Evolutionary conservation across 78 protist genomes (phyloP).

Genomic region (Guillardia theta): DNA sequence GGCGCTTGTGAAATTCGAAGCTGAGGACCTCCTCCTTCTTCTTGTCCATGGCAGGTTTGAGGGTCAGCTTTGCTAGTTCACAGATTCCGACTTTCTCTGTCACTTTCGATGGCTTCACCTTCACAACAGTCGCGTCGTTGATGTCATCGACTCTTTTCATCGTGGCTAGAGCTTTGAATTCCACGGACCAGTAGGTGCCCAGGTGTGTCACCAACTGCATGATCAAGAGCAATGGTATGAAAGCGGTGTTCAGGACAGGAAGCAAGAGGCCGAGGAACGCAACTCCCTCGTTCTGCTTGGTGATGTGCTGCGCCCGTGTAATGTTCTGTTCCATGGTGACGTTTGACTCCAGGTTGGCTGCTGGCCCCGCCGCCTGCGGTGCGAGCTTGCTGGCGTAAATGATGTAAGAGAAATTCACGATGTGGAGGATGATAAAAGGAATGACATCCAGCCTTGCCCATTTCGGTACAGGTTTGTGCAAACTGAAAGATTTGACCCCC

Average conservation of each 20-base stretch:
- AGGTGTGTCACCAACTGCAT: neutral
- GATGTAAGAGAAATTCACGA: too few species aligned
- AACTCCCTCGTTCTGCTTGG: too few species aligned
- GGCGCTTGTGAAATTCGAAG: conserved; percentile 20
- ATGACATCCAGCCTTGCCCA: neutral
- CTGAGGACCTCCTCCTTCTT: neutral
- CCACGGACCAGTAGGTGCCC: neutral
- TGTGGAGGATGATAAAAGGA: conserved; percentile 2
- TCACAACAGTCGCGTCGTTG: neutral
- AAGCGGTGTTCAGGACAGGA: neutral
- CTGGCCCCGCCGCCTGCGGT: too few species aligned
- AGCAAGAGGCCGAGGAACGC: neutral
- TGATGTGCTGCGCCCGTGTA: too few species aligned
- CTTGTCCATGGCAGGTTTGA: neutral
- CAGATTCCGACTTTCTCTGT: neutral
- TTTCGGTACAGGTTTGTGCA: neutral
- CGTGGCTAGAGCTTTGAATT: neutral
- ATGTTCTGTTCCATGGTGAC: too few species aligned
- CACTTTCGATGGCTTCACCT: neutral
- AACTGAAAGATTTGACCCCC: neutral
- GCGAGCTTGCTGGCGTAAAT: too few species aligned
- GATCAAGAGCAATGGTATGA: neutral
- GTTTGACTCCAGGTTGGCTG: too few species aligned
- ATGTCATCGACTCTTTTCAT: neutral
- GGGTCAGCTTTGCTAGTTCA: neutral